Conservation (phyloP, 2,329 filamentous ascomycete species). For the Colletotrichum nymphaeae region DNA sequence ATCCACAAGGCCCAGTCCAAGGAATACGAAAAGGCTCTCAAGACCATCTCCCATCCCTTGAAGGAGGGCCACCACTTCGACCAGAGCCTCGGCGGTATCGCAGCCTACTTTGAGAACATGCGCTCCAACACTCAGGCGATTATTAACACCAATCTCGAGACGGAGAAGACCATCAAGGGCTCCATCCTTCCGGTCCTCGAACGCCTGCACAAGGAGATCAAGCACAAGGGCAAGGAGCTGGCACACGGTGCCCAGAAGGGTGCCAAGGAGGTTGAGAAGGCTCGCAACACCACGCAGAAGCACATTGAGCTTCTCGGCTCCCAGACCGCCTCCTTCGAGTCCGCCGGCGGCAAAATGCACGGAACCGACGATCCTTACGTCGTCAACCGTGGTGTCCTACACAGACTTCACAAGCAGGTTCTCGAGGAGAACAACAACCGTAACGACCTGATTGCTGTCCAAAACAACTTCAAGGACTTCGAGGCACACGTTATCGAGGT, state of each 20-base stretch:
- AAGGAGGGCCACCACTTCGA: conserved; percentile 95
- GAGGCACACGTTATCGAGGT: conserved; percentile 87
- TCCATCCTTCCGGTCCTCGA: conserved; percentile 89
- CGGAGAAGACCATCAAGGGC: conserved; percentile 89
- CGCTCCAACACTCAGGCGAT: conserved; percentile 91
- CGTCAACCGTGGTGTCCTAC: conserved; percentile 80
- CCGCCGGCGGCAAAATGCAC: conserved; percentile 76
- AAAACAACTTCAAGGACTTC: conserved; percentile 88
- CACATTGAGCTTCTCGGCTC: conserved; percentile 94
- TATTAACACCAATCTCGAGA: conserved; percentile 89
- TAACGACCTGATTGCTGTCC: conserved; percentile 91
- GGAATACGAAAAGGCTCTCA: conserved; percentile 94
- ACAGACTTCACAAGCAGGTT: conserved; percentile 91
- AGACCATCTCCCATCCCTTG: conserved; percentile 88
- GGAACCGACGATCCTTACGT: conserved; percentile 89
- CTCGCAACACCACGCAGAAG: conserved; percentile 87
- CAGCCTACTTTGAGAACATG: conserved; percentile 94
- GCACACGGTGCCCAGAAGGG: conserved; percentile 83
- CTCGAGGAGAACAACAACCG: conserved; percentile 96
- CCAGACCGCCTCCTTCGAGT: conserved; percentile 83
- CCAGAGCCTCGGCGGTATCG: conserved; percentile 85
- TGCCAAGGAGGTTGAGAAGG: conserved; percentile 92
- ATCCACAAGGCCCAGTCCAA: conserved; percentile 86
- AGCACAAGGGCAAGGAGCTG: conserved; percentile 94
- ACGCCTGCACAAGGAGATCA: conserved; percentile 94